Percentiles rank a stretch among this genome's conserved stretches.
These are phyloP conservation scores for Saccharomyces hybrid DNA, from an alignment of 1,139 yeast species.

Conservation along the genomic window DNA sequence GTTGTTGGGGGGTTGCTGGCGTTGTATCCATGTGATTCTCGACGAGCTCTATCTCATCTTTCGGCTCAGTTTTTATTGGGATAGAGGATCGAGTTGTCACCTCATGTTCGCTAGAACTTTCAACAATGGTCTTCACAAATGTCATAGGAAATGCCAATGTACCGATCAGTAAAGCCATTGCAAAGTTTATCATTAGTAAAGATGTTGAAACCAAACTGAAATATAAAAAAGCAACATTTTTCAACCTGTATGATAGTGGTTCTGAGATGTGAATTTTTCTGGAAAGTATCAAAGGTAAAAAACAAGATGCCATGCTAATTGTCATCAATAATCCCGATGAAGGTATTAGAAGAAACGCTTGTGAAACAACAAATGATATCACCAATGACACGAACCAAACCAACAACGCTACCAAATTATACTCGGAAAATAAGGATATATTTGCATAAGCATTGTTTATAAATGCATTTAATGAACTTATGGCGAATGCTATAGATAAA, in stretches of 20 bases:
- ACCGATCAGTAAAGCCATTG: slow-evolving; percentile 69
- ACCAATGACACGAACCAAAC: slow-evolving; percentile 14
- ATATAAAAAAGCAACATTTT: slow-evolving; percentile 44
- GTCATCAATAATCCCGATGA: slow-evolving; percentile 10
- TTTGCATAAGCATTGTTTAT: slow-evolving; percentile 37
- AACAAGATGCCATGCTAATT: slow-evolving; percentile 13
- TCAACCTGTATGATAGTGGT: slow-evolving; percentile 24
- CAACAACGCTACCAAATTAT: slow-evolving; percentile 16
- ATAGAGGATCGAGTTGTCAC: neutral
- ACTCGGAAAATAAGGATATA: slow-evolving; percentile 14
- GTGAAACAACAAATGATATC: slow-evolving; percentile 23
- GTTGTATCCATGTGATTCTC: neutral
- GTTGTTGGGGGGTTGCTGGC: neutral
- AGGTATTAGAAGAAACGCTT: slow-evolving; percentile 15
- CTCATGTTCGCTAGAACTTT: neutral
- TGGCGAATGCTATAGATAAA: slow-evolving; percentile 59
- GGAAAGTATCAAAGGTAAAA: slow-evolving; percentile 14
- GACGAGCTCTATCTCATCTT: neutral
- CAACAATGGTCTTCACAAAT: slow-evolving; percentile 35
- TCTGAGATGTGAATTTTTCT: slow-evolving; percentile 14
- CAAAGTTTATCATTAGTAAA: slow-evolving; percentile 72
- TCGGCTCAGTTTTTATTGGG: slow-evolving; percentile 1
- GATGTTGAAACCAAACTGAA: slow-evolving; percentile 67
- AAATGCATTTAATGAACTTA: slow-evolving; percentile 58
- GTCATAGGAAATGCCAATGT: slow-evolving; percentile 63